phyloP scores from a whole-genome alignment of 2,329 filamentous ascomycete genomes.

The Aspergillus floridensis region DNA sequence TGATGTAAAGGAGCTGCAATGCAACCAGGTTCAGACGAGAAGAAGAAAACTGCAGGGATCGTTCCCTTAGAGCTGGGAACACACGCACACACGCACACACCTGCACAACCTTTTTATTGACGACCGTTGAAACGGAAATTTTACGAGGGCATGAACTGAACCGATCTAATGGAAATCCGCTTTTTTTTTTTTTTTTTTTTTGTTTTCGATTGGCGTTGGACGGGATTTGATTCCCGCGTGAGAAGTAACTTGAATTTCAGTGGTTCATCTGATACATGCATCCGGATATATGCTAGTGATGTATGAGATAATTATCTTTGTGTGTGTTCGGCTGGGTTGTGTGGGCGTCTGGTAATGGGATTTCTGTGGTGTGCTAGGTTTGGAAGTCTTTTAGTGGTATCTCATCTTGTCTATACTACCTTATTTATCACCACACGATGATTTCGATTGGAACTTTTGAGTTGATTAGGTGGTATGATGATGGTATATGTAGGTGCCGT shows the following conservation, averaged over 20 bases:
- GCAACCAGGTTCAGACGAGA: slow-evolving; percentile 1
- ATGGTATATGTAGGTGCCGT: too few relatives aligned
- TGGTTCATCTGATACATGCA: slow-evolving; percentile 6
- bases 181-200: slow-evolving; percentile 5
- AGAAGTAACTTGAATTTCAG: slow-evolving; percentile 10
- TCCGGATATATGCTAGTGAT: slow-evolving; percentile 6
- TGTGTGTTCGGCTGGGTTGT: background rate
- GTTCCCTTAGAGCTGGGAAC: background rate
- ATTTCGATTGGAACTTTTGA: too few relatives aligned
- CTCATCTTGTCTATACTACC: too few relatives aligned
- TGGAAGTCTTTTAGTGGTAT: too few relatives aligned
- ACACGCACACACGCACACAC: too few relatives aligned
- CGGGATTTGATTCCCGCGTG: background rate
- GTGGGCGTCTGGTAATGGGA: background rate
- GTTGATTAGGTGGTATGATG: too few relatives aligned
- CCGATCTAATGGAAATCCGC: slow-evolving; percentile 3
- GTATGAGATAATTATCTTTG: background rate
- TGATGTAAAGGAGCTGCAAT: background rate
- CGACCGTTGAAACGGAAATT: slow-evolving; percentile 17
- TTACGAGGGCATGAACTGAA: slow-evolving; percentile 14
- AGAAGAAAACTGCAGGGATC: background rate
- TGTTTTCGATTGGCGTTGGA: slow-evolving; percentile 12
- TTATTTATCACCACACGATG: too few relatives aligned
- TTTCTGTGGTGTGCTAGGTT: slow-evolving; percentile 6
- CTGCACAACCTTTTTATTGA: slow-evolving; percentile 1